These are phyloP conservation scores for Leptosphaerulina australis DNA, from an alignment of 2,329 filamentous ascomycete species.

Conservation along the genomic window DNA sequence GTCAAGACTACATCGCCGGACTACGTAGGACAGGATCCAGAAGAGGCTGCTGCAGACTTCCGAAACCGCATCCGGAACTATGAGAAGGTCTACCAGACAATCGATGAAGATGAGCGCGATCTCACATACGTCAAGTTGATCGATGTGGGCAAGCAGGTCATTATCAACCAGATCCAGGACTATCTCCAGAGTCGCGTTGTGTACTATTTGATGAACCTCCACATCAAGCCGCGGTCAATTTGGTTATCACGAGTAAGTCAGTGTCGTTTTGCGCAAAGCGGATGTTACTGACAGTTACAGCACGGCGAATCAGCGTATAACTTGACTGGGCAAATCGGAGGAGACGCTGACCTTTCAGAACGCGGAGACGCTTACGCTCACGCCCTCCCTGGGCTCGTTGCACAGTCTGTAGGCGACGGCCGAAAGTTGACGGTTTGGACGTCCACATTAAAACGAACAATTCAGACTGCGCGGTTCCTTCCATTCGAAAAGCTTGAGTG, in stretches of 20 bases:
- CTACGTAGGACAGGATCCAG: constrained; percentile 92
- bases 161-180: constrained; percentile 97
- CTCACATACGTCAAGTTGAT: constrained; percentile 97
- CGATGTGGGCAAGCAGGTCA: constrained; percentile 92
- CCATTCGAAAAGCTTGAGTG: constrained; percentile 95
- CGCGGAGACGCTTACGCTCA: constrained; percentile 87
- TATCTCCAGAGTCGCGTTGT: constrained; percentile 96
- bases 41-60: constrained; percentile 88
- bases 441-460: constrained; percentile 80
- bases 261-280: background rate
- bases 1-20: constrained; percentile 97
- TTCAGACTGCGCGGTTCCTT: constrained; percentile 85
- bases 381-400: constrained; percentile 82
- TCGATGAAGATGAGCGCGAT: constrained; percentile 85
- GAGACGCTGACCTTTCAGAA: constrained; percentile 83
- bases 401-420: constrained; percentile 80
- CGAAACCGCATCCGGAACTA: constrained; percentile 94
- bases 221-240: constrained; percentile 94
- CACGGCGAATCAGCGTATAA: constrained; percentile 97
- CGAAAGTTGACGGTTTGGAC: constrained; percentile 75
- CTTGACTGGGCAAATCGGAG: constrained; percentile 86
- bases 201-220: constrained; percentile 98
- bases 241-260: constrained; percentile 88
- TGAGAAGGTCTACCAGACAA: constrained; percentile 93
- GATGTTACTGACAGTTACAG: constrained; percentile 53